Evolutionary conservation across 2,329 filamentous ascomycete species (phyloP), one percentile per base, ranked within the genome.

Genomic region (Talaromyces sp.): DNA sequence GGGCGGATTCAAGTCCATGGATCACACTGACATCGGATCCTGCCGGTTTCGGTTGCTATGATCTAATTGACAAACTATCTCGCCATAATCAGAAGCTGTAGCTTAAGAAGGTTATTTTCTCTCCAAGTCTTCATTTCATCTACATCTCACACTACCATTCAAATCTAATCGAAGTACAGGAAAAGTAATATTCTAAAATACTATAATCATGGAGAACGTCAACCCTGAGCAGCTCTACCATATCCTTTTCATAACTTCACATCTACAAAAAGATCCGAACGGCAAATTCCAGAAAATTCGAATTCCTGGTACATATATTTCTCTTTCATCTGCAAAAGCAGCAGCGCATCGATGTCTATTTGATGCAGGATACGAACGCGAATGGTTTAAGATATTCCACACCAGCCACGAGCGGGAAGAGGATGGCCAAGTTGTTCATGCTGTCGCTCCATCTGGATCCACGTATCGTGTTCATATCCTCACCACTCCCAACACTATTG

Each of bases 311-410:
- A 72, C 70, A 16, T 74, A 71, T 64, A 69, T 67, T 37, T 68
- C 66, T 2, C 66, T 72, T 3, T 52, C 57, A 16, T 68, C 71
- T 1, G 72, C 72, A 64, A 72, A 72, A 50, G 67, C 64, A 5
- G 70, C 67, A 0, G 72, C 72, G 2, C 71, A 74, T 68, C 68
- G 64, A 59, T 69, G 67, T n/a, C 67, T 74, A n/a, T 72, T 71
- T 66, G 71, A 72, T 13, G 72, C 71, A 4, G 73, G 72, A 7
- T 74, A 73, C 60, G 70, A 73, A 31, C 54, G 64, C 14, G 72
- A 74, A 64, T 73, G 67, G 66, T 74, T 74, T 64, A 64, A 65
- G 19, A 60, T 63, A 31, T 74, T 73, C 64, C 70, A 72, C 10
- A 69, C 66, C 27, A 67, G 67, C 6, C 47, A 65, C 11, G 62